phyloP scores from a whole-genome alignment of 2,329 filamentous ascomycete genomes.

The Xylariaceae sp. region DNA sequence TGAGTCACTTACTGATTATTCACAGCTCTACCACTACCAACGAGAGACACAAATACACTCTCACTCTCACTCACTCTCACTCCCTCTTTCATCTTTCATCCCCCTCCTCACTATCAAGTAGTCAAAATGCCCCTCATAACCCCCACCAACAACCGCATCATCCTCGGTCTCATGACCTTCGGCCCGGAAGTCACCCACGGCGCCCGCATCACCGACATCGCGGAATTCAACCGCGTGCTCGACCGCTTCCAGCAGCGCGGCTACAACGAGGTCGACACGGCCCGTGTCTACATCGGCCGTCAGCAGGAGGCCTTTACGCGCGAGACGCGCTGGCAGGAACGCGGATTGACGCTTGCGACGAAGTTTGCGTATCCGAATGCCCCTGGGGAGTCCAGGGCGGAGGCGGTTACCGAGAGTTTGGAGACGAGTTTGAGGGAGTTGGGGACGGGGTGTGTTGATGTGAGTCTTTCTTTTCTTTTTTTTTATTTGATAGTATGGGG shows the following conservation, averaged over 20 bases:
- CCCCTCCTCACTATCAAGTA: no score
- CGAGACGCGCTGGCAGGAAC: slow-evolving; percentile 70
- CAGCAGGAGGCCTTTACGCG: slow-evolving; percentile 75
- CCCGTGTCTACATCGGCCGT: slow-evolving; percentile 65
- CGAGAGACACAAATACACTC: no score
- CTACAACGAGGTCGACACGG: slow-evolving; percentile 82
- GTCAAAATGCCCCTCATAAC: slow-evolving; percentile 44
- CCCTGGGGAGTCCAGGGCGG: slow-evolving; percentile 53
- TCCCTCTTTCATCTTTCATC: no score
- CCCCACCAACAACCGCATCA: slow-evolving; percentile 57
- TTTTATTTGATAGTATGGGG: no score
- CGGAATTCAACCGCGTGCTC: slow-evolving; percentile 66
- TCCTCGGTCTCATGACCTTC: slow-evolving; percentile 85
- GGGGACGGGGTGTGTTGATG: slow-evolving; percentile 66
- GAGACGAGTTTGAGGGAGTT: slow-evolving; percentile 67
- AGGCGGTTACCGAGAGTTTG: slow-evolving; percentile 55
- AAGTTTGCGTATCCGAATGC: slow-evolving; percentile 62
- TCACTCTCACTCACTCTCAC: background rate
- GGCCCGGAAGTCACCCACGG: slow-evolving; percentile 58
- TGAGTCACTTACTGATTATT: no score
- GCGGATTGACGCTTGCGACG: slow-evolving; percentile 71
- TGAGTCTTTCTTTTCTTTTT: slow-evolving; percentile 31
- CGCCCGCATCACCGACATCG: slow-evolving; percentile 62
- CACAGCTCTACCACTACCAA: no score
- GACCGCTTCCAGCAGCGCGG: slow-evolving; percentile 72